A percentile compares a stretch with the other conserved stretches of the same genome.
These are phyloP conservation scores for Globisporangium rhizosaccharum DNA, from an alignment of 352 stramenopile genomes.

Conservation along the genomic window DNA sequence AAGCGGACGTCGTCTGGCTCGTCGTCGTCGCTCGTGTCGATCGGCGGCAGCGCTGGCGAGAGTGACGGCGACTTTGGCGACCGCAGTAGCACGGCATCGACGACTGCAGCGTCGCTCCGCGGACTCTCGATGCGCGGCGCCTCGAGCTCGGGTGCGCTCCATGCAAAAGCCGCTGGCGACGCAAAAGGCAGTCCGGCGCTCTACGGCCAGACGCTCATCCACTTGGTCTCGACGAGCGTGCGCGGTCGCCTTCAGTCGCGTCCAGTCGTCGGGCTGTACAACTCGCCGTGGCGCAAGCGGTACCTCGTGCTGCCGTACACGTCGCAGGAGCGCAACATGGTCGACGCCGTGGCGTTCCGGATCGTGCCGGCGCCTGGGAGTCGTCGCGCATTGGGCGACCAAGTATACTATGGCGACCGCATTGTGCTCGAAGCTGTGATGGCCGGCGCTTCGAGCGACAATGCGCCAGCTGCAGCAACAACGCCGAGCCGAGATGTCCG, in stretches of 20 bases:
- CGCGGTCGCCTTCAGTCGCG: conserved; percentile 68
- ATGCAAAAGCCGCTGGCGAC: conserved; percentile 18
- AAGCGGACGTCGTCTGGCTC: conserved; percentile 42
- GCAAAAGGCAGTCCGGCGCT: conserved; percentile 33
- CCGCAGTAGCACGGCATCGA: conserved; percentile 18
- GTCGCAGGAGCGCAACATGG: conserved; percentile 54
- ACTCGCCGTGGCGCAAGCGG: conserved; percentile 74
- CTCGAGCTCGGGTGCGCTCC: conserved; percentile 1
- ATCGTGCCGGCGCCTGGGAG: conserved; percentile 61
- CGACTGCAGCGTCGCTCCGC: conserved; percentile 22
- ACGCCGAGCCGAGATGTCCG: neutral
- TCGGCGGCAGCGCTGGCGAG: conserved; percentile 24
- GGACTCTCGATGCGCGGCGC: conserved; percentile 5
- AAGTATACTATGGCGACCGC: conserved; percentile 73
- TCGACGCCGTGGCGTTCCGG: conserved; percentile 69
- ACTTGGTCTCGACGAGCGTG: conserved; percentile 70
- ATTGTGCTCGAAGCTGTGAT: conserved; percentile 61
- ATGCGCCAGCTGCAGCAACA: neutral
- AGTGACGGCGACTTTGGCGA: conserved; percentile 23
- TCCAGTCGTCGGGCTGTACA: conserved; percentile 73
- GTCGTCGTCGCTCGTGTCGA: conserved; percentile 45
- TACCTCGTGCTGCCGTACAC: conserved; percentile 79
- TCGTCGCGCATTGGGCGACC: conserved; percentile 46
- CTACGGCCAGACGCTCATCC: conserved; percentile 65
- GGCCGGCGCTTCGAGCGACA: conserved; percentile 1